Percentiles rank a stretch among this genome's conserved stretches.
phyloP scores from a whole-genome alignment of 1,139 yeast species.

The Casaregolazyma lundiana region DNA sequence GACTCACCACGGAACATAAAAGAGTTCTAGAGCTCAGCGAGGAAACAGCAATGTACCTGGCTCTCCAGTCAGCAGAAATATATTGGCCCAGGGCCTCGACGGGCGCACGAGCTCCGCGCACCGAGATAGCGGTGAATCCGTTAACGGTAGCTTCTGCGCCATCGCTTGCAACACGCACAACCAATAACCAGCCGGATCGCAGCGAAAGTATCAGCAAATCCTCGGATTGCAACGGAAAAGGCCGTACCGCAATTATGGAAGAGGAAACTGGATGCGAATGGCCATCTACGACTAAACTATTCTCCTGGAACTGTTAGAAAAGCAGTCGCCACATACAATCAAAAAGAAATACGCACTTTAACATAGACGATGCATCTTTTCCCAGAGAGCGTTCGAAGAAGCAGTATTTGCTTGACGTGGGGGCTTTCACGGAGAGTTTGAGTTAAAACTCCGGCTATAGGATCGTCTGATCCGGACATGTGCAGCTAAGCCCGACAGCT shows the following conservation, averaged over 20 bases:
- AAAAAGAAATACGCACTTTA: neutral
- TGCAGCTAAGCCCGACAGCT: too few relatives aligned
- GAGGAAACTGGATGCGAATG: constrained; percentile 4
- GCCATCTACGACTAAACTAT: neutral
- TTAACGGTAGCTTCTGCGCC: constrained; percentile 2
- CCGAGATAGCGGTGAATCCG: neutral
- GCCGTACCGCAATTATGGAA: neutral
- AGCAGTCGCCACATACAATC: neutral
- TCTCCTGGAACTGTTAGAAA: neutral
- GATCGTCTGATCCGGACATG: neutral
- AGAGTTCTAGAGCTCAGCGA: neutral
- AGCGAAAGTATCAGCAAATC: constrained; percentile 5
- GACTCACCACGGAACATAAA: constrained; percentile 5
- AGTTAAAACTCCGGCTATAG: constrained; percentile 5
- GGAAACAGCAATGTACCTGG: constrained; percentile 5
- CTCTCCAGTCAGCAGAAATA: constrained; percentile 5
- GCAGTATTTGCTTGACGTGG: constrained; percentile 3
- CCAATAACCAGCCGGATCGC: constrained; percentile 8
- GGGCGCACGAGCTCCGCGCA: constrained; percentile 3
- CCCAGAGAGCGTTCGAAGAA: constrained; percentile 2
- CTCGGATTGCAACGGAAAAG: constrained; percentile 3
- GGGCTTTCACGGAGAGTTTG: constrained; percentile 9
- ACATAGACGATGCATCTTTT: neutral
- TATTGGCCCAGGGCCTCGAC: constrained; percentile 8
- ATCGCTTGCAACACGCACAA: neutral